Base-by-base conservation (phyloP, 148 eudicot genomes). In the Amaranthus hypochondriacus region DNA sequence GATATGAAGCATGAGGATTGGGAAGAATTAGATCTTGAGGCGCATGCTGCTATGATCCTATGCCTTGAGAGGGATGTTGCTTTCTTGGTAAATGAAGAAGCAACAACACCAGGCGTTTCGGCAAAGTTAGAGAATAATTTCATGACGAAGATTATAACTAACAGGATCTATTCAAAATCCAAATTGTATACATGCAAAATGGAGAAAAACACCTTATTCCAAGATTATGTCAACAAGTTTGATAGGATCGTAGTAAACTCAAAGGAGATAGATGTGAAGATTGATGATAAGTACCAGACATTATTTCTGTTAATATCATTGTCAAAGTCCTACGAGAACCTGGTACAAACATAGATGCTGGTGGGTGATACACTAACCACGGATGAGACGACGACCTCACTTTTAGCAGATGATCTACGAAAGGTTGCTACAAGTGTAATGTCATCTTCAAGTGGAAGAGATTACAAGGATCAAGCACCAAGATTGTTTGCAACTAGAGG, bases 361-460 rank as follows among this genome's bases (percentile, higher is more conserved):
- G 63, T 70, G 52, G 63, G 73, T 43, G 63, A 70, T 42, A 70
- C 73, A 12, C 62, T 70, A 42, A 43, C 73, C 53, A 56, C 57
- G 53, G 53, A 70, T 56, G 73, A 70, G 15, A 56, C 63, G 7
- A 69, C 48, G 56, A 43, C 73, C 56, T 72, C 57, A 18, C 75
- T 72, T 47, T 58, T 71, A 59, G 74, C 55, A n/a, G 65, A 71
- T 44, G 74, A 71, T 39, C 74, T 57, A 57, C 46, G 54, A 13
- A 71, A 71, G 74, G 74, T 71, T 46, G 65, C 74, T 71, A 47
- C 65, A 12, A 71, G 65, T 39, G 28, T 50, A 55, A 70, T 54
- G 52, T 4, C 39, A n/a, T 53, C 44, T 11, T 9, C 7, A 21
- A 53, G 39, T 18, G 18, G 18, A 18, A 18, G 18, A 18, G 18